phyloP scores from a whole-genome alignment of 768 basidiomycete genomes.

The Suillus brevipes region DNA sequence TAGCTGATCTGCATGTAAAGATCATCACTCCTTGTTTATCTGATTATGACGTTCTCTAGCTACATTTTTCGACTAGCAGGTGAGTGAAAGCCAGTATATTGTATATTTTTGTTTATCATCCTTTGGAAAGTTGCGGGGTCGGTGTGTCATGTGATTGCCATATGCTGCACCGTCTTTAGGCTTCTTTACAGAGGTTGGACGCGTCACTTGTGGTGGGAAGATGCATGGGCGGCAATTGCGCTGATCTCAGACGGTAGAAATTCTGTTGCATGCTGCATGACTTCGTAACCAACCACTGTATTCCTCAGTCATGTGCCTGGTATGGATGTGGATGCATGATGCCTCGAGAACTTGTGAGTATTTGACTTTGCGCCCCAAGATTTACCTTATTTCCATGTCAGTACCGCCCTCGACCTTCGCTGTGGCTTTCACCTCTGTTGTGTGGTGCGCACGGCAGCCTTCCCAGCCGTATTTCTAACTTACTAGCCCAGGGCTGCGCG shows the following conservation, averaged over 20 bases:
- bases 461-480: background rate
- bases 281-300: background rate
- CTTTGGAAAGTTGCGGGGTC: background rate
- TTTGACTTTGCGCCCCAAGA: background rate
- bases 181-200: slow-evolving; percentile 1
- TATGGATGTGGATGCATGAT: background rate
- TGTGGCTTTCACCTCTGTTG: background rate
- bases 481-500: slow-evolving; percentile 6
- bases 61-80: background rate
- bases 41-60: background rate
- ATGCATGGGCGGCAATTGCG: slow-evolving; percentile 1
- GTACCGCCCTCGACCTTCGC: background rate
- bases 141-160: background rate
- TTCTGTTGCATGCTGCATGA: background rate
- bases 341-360: background rate
- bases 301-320: background rate
- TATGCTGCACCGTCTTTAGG: background rate
- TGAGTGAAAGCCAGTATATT: background rate
- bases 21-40: background rate
- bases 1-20: background rate
- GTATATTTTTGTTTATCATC: background rate
- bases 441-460: background rate
- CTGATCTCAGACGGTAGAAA: background rate
- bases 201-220: slow-evolving; percentile 2
- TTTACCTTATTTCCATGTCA: background rate